Base-by-base conservation (phyloP, 306 rosid species). In the Bauhinia variegata region DNA sequence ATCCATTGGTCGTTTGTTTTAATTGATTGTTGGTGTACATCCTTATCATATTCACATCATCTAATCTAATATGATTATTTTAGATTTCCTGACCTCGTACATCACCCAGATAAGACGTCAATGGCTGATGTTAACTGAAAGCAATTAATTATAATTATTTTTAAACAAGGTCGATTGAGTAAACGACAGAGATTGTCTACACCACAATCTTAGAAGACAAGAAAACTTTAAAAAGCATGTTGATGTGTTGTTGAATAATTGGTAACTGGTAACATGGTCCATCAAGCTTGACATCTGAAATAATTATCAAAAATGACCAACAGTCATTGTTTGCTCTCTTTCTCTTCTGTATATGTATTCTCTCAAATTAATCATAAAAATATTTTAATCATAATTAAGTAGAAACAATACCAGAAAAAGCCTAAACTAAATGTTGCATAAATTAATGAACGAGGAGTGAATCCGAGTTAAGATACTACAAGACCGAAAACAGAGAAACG, bases 401-500 rank as follows among this genome's bases (percentile, higher is more conserved):
- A 36, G 41, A 36, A 36, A 36, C 6, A 8, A 5, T 2, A 36
- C 8, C 41, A 36, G 2, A 36, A 36, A 36, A 36, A 3, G 9
- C 2, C 18, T 16, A 10, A 73, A 66, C 72, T 56, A 71, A 70
- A 51, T 64, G 78, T 67, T 66, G 66, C 83, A 77, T 56, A 72
- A 81, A 77, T 69, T 68, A 15, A 36, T 36, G 37, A 60, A 34
- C 28, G 4, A 52, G 31, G 9, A 43, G 70, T 44, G 14, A 78
- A 63, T 34, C 67, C 34, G 43, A 67, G 78, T 72, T 58, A 72
- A 55, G 15, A 44, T 61, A 58, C 75, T 52, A 78, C 61, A 82
- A 41, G 62, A 65, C 47, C 30, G 12, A 56, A 71, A 78, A 70
- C 85, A 16, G 30, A 63, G 73, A 68, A 78, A 78, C 75, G 76